Conservation (phyloP, 2,329 filamentous ascomycete species). For the Aulographum hederae region DNA sequence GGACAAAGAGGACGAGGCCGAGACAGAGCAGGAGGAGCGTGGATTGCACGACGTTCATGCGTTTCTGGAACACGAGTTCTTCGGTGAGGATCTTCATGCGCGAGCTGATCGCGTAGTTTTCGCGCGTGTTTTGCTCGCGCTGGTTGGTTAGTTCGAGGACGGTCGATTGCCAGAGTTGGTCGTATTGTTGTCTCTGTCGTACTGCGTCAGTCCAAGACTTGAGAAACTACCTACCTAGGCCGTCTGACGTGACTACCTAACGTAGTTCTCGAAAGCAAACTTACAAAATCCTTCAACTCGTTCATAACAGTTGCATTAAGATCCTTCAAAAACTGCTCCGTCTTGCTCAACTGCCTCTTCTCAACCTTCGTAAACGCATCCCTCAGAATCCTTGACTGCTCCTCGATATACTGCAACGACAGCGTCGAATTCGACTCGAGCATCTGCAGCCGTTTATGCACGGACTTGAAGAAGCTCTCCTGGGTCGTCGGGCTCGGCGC, state of each 20-base stretch:
- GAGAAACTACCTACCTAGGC: slow-evolving; percentile 6
- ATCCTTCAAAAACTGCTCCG: slow-evolving; percentile 60
- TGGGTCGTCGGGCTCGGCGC: slow-evolving; percentile 66
- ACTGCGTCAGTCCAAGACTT: slow-evolving; percentile 33
- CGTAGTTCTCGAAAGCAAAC: slow-evolving; percentile 1
- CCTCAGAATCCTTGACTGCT: slow-evolving; percentile 77
- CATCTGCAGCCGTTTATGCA: slow-evolving; percentile 79
- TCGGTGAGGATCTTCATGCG: slow-evolving; percentile 83
- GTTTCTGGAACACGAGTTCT: slow-evolving; percentile 67
- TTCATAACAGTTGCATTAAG: slow-evolving; percentile 76
- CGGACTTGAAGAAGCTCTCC: slow-evolving; percentile 93
- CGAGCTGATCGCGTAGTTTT: slow-evolving; percentile 64
- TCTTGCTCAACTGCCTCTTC: slow-evolving; percentile 70
- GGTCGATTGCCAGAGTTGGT: slow-evolving; percentile 92
- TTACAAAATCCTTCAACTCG: slow-evolving; percentile 51
- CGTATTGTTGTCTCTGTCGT: no score
- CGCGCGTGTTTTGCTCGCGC: slow-evolving; percentile 63
- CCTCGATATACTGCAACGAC: slow-evolving; percentile 89
- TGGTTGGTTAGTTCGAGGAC: slow-evolving; percentile 82
- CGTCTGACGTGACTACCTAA: neutral
- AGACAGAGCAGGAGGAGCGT: slow-evolving; percentile 75
- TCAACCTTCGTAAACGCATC: slow-evolving; percentile 78
- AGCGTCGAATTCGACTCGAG: slow-evolving; percentile 86
- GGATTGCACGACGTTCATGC: slow-evolving; percentile 85
- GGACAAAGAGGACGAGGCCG: slow-evolving; percentile 62